Conservation (phyloP, 2,329 filamentous ascomycete species). For the Thelonectria discophora region DNA sequence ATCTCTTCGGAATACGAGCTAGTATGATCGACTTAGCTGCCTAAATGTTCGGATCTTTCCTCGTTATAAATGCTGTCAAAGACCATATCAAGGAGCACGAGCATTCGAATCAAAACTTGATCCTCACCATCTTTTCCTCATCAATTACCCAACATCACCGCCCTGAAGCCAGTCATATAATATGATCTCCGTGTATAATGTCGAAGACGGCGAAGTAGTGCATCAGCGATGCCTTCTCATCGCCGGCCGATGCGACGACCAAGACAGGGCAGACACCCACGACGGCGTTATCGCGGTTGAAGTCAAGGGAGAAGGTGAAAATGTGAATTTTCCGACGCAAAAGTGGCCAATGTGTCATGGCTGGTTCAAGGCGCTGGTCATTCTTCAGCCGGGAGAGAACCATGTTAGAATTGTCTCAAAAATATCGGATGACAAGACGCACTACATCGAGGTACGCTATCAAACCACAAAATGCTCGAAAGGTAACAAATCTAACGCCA, state of each 20-base stretch:
- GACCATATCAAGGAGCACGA: neutral
- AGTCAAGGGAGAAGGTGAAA: slow-evolving; percentile 10
- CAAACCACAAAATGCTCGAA: neutral
- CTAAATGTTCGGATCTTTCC: too few species aligned
- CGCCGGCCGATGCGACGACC: slow-evolving; percentile 20
- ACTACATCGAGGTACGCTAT: neutral
- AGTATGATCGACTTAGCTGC: too few species aligned
- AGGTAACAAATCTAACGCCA: neutral
- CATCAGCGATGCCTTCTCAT: slow-evolving; percentile 32
- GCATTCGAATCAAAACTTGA: neutral
- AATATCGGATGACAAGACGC: neutral
- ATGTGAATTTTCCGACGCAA: slow-evolving; percentile 24
- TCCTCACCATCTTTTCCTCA: neutral
- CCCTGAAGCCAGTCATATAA: neutral
- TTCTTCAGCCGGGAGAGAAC: slow-evolving; percentile 28
- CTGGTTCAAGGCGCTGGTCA: slow-evolving; percentile 28
- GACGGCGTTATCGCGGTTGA: slow-evolving; percentile 18
- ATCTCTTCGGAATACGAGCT: too few species aligned
- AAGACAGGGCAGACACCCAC: neutral
- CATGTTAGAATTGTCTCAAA: neutral
- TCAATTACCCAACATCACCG: neutral
- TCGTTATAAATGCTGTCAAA: neutral
- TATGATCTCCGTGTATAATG: slow-evolving; percentile 30
- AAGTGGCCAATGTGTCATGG: slow-evolving; percentile 30
- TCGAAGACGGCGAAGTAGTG: slow-evolving; percentile 29